These are phyloP conservation scores for Starmerella stellata DNA, from an alignment of 805 yeast species.

Conservation along the genomic window DNA sequence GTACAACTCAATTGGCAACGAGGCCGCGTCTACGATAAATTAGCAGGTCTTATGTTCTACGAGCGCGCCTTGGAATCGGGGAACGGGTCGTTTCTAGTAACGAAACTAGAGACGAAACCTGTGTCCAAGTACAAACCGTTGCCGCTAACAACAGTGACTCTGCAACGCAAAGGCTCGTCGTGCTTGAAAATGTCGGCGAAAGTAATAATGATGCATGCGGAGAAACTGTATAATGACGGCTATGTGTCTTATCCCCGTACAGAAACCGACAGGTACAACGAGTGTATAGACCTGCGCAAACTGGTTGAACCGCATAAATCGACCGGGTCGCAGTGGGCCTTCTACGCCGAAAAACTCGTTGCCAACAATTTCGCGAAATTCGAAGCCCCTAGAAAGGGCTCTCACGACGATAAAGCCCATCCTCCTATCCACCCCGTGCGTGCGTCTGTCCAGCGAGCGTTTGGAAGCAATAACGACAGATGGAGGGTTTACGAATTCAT, in stretches of 20 bases:
- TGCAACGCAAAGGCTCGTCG: constrained; percentile 71
- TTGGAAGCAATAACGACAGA: constrained; percentile 28
- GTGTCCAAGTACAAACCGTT: constrained; percentile 65
- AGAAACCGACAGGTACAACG: constrained; percentile 79
- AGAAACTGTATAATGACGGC: constrained; percentile 67
- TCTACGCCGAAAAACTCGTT: constrained; percentile 36
- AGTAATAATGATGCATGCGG: constrained; percentile 57
- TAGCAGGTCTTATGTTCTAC: constrained; percentile 43
- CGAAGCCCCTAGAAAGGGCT: constrained; percentile 59
- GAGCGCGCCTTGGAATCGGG: constrained; percentile 40
- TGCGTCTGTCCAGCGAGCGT: constrained; percentile 11
- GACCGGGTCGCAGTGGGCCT: constrained; percentile 47
- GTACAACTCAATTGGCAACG: constrained; percentile 53
- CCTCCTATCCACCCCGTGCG: constrained; percentile 90
- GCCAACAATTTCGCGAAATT: constrained; percentile 27
- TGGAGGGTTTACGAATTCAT: constrained; percentile 71
- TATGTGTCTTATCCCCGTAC: constrained; percentile 92
- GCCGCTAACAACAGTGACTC: constrained; percentile 84
- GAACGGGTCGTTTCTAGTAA: constrained; percentile 33
- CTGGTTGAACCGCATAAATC: constrained; percentile 31
- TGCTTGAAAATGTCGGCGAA: constrained; percentile 65
- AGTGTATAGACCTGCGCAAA: constrained; percentile 47
- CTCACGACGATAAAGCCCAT: constrained; percentile 84
- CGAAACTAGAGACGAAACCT: constrained; percentile 37
- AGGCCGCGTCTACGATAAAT: constrained; percentile 52